Base-by-base conservation (phyloP, 805 yeast genomes). In the Myxozyma neotropica region DNA sequence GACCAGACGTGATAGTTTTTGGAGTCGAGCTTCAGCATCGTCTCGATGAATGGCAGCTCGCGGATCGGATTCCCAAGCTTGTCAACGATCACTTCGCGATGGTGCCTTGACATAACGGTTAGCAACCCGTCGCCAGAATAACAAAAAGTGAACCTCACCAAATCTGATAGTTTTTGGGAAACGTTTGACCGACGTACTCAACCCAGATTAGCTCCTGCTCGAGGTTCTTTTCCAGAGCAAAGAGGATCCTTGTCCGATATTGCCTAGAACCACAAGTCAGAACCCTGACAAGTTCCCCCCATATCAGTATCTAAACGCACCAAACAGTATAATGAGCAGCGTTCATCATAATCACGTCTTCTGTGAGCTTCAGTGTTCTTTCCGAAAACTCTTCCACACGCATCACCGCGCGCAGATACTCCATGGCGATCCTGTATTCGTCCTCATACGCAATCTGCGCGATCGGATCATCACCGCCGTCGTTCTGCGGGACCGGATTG, bases 1-100 rank as follows among this genome's bases (percentile, higher is more conserved):
- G 96, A 83, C 98, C 99, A 94, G 4, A 92, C 97, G 69, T 94
- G 99, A 73, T 94, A 95, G 75, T 94, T 94, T 70, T 94, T 94
- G 4, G 86, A 72, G 70, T 94, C 99, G 50, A 84, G 87, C 12
- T 81, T 82, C 3, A 94, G 73, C 87, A 93, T 87, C 48, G 80
- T 74, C 40, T 80, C 80, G 43, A 88, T 76, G 23, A 90, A 78
- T 1, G 88, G 86, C 53, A 78, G 78, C 70, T 94, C 98, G 38
- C 85, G 75, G 43, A 73, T 76, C 1, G 80, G 73, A n/a, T 56
- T 35, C 13, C 46, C 47, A 6, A 57, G 56, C 26, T 46, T 40
- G 26, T 59, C 55, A 17, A 63, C 63, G 17, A 68, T 55, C 36
- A 58, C 43, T 69, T 87, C 92, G 57, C 97, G 81, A 70, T 93